A percentile compares a stretch with the other conserved stretches of the same genome.
These are phyloP conservation scores for Starmerella asiatica DNA, from an alignment of 805 yeast species.

Conservation along the genomic window DNA sequence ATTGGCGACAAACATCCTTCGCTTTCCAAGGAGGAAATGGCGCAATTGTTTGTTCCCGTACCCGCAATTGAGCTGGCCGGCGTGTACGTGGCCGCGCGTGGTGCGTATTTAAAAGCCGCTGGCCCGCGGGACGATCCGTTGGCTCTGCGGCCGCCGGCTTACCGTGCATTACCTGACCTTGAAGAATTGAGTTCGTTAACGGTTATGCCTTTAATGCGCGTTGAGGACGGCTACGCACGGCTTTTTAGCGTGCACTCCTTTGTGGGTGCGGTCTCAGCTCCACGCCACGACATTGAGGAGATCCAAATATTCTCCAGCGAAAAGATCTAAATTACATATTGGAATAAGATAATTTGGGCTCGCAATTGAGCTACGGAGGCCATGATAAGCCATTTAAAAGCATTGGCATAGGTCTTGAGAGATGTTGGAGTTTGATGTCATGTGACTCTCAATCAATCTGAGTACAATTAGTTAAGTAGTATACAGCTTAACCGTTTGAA, in stretches of 20 bases:
- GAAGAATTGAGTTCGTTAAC: neutral
- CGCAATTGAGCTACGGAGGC: too few relatives aligned
- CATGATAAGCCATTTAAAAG: too few relatives aligned
- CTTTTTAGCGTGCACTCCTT: slow-evolving; percentile 8
- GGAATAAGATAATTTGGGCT: too few relatives aligned
- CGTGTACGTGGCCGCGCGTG: slow-evolving; percentile 21
- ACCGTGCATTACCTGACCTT: slow-evolving; percentile 10
- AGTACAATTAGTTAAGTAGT: too few relatives aligned
- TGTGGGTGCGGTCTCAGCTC: slow-evolving; percentile 16
- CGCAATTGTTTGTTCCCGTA: slow-evolving; percentile 4
- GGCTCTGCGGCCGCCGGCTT: slow-evolving; percentile 10
- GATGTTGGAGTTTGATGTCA: too few relatives aligned
- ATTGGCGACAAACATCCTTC: slow-evolving; percentile 10
- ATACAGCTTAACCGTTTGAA: too few relatives aligned
- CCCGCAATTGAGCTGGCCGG: slow-evolving; percentile 8
- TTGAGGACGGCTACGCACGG: slow-evolving; percentile 12
- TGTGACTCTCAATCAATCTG: too few relatives aligned
- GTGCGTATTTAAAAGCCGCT: slow-evolving; percentile 19
- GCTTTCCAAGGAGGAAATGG: slow-evolving; percentile 10
- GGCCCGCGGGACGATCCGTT: slow-evolving; percentile 14
- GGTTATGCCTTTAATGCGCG: slow-evolving; percentile 15
- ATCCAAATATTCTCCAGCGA: slow-evolving; percentile 9
- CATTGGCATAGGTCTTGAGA: too few relatives aligned
- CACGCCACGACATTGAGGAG: slow-evolving; percentile 5
- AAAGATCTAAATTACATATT: neutral